These are phyloP conservation scores for Pyricularia sp. DNA, from an alignment of 2,329 filamentous ascomycete species.

Conservation along the genomic window DNA sequence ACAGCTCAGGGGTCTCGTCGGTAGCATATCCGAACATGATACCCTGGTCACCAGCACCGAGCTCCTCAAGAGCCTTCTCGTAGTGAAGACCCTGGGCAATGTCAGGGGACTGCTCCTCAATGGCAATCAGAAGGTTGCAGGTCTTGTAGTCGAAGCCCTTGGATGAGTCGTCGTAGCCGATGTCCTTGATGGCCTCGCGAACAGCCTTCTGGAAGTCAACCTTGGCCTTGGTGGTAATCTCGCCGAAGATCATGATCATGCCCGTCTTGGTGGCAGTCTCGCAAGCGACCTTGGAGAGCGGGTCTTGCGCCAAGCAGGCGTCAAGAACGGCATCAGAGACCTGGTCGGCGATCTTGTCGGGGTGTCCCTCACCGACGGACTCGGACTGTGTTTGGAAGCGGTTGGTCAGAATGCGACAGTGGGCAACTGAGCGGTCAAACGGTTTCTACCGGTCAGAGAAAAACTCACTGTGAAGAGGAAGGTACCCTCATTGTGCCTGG, in stretches of 20 bases:
- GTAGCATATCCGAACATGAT: slow-evolving; percentile 99
- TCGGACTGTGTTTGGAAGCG: slow-evolving; percentile 49
- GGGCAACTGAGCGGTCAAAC: not conserved
- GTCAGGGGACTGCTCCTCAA: slow-evolving; percentile 98
- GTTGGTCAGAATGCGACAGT: slow-evolving; percentile 5
- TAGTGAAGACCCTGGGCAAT: slow-evolving; percentile 99
- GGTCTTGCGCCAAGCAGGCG: slow-evolving; percentile 90
- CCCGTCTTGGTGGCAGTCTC: slow-evolving; percentile 99
- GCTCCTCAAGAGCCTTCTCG: slow-evolving; percentile 92
- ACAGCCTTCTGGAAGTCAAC: slow-evolving; percentile 99
- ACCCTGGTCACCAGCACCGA: slow-evolving; percentile 98
- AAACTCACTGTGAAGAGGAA: slow-evolving; percentile 71
- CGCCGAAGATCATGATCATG: slow-evolving; percentile 98
- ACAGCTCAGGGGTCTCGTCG: slow-evolving; percentile 95
- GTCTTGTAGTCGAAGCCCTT: slow-evolving; percentile 99
- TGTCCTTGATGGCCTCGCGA: slow-evolving; percentile 91
- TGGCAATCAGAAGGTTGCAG: slow-evolving; percentile 94
- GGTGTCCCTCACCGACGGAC: slow-evolving; percentile 83
- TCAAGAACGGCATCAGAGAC: slow-evolving; percentile 98
- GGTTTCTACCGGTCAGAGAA: not conserved
- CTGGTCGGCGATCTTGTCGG: slow-evolving; percentile 97
- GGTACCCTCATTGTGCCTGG: slow-evolving; percentile 49
- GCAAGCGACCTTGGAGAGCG: slow-evolving; percentile 97
- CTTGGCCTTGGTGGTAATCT: slow-evolving; percentile 93
- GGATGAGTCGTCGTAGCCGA: slow-evolving; percentile 91